These are phyloP conservation scores for Fibroporia radiculosa DNA, from an alignment of 768 basidiomycete species.

Conservation along the genomic window DNA sequence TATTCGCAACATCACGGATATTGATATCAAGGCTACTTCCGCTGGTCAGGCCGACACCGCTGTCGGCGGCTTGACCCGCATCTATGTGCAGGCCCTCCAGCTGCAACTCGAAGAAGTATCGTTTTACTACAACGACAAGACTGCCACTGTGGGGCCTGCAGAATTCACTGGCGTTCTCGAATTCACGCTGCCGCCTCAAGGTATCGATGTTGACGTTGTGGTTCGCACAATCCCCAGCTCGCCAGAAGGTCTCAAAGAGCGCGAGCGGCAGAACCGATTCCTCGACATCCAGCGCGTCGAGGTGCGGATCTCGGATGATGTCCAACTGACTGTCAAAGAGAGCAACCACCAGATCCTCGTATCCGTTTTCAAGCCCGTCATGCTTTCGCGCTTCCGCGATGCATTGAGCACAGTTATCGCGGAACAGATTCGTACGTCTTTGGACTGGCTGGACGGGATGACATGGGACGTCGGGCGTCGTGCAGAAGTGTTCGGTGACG, in stretches of 20 bases:
- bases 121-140: constrained; percentile 67
- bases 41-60: constrained; percentile 35
- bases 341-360: constrained; percentile 59
- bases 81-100: constrained; percentile 59
- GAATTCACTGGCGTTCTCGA: constrained; percentile 57
- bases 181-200: constrained; percentile 56
- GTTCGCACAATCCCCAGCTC: constrained; percentile 54
- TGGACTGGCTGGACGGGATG: constrained; percentile 49
- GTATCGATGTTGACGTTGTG: constrained; percentile 62
- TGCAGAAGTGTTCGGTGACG: constrained; percentile 57
- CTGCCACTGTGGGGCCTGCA: constrained; percentile 39
- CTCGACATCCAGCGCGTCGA: constrained; percentile 48
- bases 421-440: constrained; percentile 41
- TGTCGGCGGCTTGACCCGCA: constrained; percentile 57
- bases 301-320: constrained; percentile 49
- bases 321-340: constrained; percentile 45
- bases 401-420: constrained; percentile 52
- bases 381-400: constrained; percentile 48
- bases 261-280: constrained; percentile 41
- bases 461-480: constrained; percentile 53
- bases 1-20: constrained; percentile 63
- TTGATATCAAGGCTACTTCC: constrained; percentile 42
- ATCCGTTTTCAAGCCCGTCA: constrained; percentile 55
- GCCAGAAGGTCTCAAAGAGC: constrained; percentile 33
- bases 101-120: constrained; percentile 58